Evolutionary conservation across 768 basidiomycete species (phyloP), one percentile per base, ranked within the genome.

Genomic region (Tephrocybe sp.): DNA sequence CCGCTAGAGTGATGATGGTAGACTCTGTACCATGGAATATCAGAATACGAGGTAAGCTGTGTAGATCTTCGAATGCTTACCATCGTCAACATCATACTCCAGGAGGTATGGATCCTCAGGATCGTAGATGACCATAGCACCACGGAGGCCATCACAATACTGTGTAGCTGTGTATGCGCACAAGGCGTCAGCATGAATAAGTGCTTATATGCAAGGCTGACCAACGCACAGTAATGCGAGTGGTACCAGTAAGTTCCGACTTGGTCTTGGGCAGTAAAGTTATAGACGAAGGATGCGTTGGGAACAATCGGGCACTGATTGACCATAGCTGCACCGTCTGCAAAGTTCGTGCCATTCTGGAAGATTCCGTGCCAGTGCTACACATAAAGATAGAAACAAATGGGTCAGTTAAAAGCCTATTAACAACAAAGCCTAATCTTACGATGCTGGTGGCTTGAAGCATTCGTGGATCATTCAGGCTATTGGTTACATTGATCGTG

Each of bases 311-410:
- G 42, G 42, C 42, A 43, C 26, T 43, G 42, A 28, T 24, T 28
- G 14, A 43, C 42, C 42, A 43, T 45, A 3, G 45, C 45, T 4
- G 30, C 15, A 17, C 45, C 45, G 21, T 45, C 45, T 3, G 33
- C 30, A 10, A 6, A 34, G 32, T 45, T 45, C 4, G 45, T 45
- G 17, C 33, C 45, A 17, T 36, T 32, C 32, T 45, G 45, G 32
- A 33, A 32, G 15, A 45, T 33, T 6, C 45, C 45, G 11, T 45
- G 45, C 45, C 45, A 45, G 33, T 45, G 45, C 45, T 45, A 17
- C 17, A 44, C 2, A 14, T 6, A 25, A 26, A n/a, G n/a, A n/a
- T n/a, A n/a, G n/a, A n/a, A n/a, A n/a, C n/a, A n/a, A n/a, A n/a
- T n/a, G n/a, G n/a, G n/a, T n/a, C n/a, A n/a, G n/a, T n/a, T n/a